Evolutionary conservation across 2,329 filamentous ascomycete species (phyloP).

Genomic region (Paramyrothecium roridum): DNA sequence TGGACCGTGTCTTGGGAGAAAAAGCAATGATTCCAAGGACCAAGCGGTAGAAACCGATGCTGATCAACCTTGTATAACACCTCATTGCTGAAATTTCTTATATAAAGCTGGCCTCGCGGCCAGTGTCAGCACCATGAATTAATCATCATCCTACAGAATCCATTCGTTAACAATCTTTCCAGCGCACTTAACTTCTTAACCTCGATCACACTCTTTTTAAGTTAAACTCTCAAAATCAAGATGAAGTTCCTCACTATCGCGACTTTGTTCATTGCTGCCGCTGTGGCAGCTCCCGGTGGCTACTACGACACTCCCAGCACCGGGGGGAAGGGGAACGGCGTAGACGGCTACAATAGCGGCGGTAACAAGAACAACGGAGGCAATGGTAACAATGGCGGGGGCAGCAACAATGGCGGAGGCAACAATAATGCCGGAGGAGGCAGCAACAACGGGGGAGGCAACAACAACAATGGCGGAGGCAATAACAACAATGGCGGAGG

Average conservation of each 20-base stretch:
- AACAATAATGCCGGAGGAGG: background rate
- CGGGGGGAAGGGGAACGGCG: background rate
- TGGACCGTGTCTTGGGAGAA: no score
- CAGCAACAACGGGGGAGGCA: background rate
- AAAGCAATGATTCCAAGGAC: background rate
- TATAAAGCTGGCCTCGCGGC: background rate
- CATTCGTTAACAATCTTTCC: slow-evolving; percentile 1
- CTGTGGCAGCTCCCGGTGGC: slow-evolving; percentile 1
- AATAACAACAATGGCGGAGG: background rate
- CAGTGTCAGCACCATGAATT: background rate
- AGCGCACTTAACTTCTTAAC: background rate
- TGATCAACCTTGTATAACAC: background rate
- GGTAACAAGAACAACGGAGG: background rate
- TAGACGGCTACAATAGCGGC: background rate
- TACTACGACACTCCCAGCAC: background rate
- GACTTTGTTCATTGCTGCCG: slow-evolving; percentile 7
- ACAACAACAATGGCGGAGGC: background rate
- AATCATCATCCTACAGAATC: slow-evolving; percentile 1
- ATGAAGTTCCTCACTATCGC: slow-evolving; percentile 15
- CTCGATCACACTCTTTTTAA: background rate
- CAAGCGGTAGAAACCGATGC: background rate
- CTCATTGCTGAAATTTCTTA: background rate
- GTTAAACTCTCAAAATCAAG: slow-evolving; percentile 2
- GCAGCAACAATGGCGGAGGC: background rate
- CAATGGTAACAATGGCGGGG: background rate